Percentiles rank a stretch among this genome's conserved stretches.
Conservation (phyloP, 1,139 yeast species). For the Geotrichum siamense region DNA sequence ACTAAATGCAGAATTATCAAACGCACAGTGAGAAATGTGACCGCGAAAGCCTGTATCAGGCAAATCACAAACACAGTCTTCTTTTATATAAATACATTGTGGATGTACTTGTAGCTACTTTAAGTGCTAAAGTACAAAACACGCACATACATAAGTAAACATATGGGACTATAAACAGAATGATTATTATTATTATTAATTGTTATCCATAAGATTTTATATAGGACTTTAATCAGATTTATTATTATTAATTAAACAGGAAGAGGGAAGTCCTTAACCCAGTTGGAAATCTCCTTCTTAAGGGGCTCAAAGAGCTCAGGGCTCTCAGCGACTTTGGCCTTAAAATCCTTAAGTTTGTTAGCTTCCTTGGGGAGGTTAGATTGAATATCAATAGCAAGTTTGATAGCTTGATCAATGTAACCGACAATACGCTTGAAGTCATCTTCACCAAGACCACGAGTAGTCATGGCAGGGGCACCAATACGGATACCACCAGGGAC, state of each 20-base stretch:
- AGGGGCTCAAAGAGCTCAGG: conserved; percentile 56
- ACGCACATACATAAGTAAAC: too few relatives aligned
- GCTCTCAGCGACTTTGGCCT: conserved; percentile 66
- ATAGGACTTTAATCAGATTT: too few relatives aligned
- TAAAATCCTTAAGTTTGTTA: conserved; percentile 91
- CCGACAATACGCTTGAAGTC: conserved; percentile 76
- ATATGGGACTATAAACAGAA: too few relatives aligned
- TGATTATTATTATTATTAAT: too few relatives aligned
- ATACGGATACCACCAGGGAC: conserved; percentile 95
- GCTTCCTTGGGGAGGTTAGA: conserved; percentile 68
- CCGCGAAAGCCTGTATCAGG: too few relatives aligned
- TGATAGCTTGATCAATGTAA: conserved; percentile 73
- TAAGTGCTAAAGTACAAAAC: too few relatives aligned
- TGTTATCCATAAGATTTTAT: too few relatives aligned
- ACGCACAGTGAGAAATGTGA: too few relatives aligned
- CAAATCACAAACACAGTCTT: too few relatives aligned
- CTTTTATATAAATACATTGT: too few relatives aligned
- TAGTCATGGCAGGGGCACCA: conserved; percentile 98
- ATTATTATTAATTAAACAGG: conserved; percentile 47
- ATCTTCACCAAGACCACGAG: conserved; percentile 77
- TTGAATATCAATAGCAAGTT: conserved; percentile 72
- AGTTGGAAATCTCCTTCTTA: conserved; percentile 70
- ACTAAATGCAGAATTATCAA: too few relatives aligned
- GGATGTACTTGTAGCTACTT: too few relatives aligned
- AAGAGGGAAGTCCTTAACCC: conserved; percentile 95